These are phyloP conservation scores for Trichoderma guizhouense DNA, from an alignment of 2,329 filamentous ascomycete genomes.

Conservation along the genomic window DNA sequence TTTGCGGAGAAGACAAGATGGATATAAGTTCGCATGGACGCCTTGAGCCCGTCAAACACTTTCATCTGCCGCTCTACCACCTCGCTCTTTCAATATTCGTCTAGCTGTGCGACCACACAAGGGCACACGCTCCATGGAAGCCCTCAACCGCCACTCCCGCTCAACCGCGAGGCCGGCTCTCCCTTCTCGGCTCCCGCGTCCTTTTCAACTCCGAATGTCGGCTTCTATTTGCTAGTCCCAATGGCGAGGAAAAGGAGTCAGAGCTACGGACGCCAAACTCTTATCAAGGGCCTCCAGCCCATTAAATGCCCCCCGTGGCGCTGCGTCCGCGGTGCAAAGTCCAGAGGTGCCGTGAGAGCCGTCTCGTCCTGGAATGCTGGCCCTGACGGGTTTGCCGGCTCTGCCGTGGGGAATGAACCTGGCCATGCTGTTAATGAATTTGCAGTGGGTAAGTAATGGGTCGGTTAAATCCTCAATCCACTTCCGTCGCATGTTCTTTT, in stretches of 20 bases:
- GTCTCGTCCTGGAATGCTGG: background rate
- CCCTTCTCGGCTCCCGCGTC: background rate
- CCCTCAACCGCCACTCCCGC: background rate
- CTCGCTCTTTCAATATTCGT: background rate
- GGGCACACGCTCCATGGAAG: background rate
- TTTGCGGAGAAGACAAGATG: background rate
- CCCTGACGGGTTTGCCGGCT: background rate
- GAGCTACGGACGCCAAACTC: background rate
- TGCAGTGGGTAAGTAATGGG: background rate
- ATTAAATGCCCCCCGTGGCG: background rate
- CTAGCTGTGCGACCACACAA: background rate
- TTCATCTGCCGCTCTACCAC: background rate
- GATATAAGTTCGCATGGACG: background rate
- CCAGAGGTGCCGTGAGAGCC: background rate
- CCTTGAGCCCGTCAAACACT: background rate
- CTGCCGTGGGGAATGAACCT: background rate
- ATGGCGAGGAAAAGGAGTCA: background rate
- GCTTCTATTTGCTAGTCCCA: background rate
- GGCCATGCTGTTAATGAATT: background rate
- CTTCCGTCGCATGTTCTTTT: conserved; percentile 2
- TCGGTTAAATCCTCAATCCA: background rate
- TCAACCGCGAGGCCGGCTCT: background rate
- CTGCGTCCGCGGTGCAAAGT: background rate
- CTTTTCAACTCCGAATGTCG: background rate
- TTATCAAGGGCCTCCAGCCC: background rate